Evolutionary conservation across 2,329 filamentous ascomycete species (phyloP).

Genomic region (Colletotrichum destructivum): DNA sequence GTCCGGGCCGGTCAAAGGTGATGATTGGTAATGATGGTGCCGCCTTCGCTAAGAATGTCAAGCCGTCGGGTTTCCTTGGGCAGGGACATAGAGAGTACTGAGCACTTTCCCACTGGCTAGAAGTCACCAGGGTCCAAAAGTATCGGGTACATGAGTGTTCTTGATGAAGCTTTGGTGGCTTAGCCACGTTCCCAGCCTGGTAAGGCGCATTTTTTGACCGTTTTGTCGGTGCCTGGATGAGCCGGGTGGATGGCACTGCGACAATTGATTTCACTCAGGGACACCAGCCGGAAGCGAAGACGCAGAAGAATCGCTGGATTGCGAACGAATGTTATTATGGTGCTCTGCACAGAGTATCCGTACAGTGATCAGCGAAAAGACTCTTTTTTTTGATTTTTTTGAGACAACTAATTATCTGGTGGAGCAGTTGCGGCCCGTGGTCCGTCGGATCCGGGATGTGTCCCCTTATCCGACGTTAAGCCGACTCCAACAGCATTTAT

Average conservation of each 20-base stretch:
- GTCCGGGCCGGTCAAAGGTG: background rate
- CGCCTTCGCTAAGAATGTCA: background rate
- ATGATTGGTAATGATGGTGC: background rate
- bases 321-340: no score
- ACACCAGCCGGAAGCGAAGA: no score
- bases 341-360: no score
- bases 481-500: no score
- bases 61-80: background rate
- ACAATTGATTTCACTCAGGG: background rate
- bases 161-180: conserved; percentile 9
- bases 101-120: background rate
- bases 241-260: conserved; percentile 4
- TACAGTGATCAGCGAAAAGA: no score
- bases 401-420: no score
- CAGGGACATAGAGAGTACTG: background rate
- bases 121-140: background rate
- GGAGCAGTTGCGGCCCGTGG: no score
- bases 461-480: no score
- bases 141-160: background rate
- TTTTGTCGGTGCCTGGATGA: conserved; percentile 14
- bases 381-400: no score
- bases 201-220: conserved; percentile 7
- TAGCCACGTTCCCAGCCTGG: conserved; percentile 25
- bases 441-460: no score
- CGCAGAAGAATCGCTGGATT: no score